Percentiles rank a stretch among this genome's conserved stretches.
Evolutionary conservation across 768 basidiomycete genomes (phyloP).

Genomic region (Lactarius sp.): DNA sequence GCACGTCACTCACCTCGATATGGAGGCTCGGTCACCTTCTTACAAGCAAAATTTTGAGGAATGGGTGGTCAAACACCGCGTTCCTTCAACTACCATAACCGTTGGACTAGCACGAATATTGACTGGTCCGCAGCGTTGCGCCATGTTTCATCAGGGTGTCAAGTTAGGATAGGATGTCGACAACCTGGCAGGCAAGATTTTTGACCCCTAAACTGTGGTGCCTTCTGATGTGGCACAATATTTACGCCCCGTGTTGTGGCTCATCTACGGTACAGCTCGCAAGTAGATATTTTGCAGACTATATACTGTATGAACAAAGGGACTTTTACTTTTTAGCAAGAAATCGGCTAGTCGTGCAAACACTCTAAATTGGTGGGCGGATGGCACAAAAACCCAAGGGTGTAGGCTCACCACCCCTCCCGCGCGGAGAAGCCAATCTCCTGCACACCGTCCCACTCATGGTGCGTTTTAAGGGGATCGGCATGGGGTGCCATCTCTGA

Average conservation of each 20-base stretch:
- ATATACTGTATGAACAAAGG: neutral
- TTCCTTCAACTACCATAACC: too few species aligned
- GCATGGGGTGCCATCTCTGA: neutral
- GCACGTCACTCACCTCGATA: neutral
- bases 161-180: neutral
- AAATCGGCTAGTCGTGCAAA: neutral
- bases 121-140: neutral
- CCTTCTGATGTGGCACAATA: neutral
- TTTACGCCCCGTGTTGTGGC: neutral
- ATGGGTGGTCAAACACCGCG: neutral
- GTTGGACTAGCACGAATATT: neutral
- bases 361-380: neutral
- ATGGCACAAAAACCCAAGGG: neutral
- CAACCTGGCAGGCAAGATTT: neutral
- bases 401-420: neutral
- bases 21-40: neutral
- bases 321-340: neutral
- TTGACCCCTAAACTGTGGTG: neutral
- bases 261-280: neutral
- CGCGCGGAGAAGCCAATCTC: neutral
- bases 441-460: neutral
- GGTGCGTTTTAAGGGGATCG: neutral
- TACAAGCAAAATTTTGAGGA: neutral
- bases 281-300: neutral
- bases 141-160: neutral